Base-by-base conservation (phyloP, 768 basidiomycete genomes). In the Serendipita sp. region DNA sequence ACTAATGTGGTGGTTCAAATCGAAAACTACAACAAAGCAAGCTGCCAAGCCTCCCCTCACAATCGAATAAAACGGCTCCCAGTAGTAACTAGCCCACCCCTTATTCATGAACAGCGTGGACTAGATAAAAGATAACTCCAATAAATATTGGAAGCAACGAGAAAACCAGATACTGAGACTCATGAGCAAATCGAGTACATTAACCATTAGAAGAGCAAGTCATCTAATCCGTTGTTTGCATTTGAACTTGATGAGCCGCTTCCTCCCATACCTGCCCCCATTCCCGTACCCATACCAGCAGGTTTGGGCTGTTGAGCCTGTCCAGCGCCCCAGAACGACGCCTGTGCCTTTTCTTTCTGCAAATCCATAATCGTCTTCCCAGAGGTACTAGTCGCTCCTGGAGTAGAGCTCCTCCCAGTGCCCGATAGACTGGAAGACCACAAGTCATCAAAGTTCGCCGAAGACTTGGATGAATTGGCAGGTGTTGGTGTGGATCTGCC, bases 291-390 rank as follows among this genome's bases (percentile, higher is more conserved):
- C 27, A 37, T 60, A n/a, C 29, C 55, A 23, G 18, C 27, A 18
- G 48, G 29, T n/a, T 31, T 31, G 8, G 48, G 48, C 48, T 50
- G 48, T 37, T 36, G 55, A n/a, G 8, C 48, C 50, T 45, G 43
- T 23, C 68, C 68, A 2, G 70, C 65, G 3, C 87, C 89, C 93
- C 93, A 96, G 37, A 96, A 80, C 8, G 82, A 82, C 23, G 85
- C 83, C 71, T 80, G 81, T 2, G 84, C 80, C 76, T 93, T 92
- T 76, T 95, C 92, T 75, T 83, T 85, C 75, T 91, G 88, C 67
- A 96, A 72, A 70, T 91, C 92, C 73, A 87, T 87, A 70, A 95
- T 94, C 48, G 86, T 88, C 78, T 92, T 91, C 44, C 77, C 77
- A 13, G 66, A 68, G 34, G 53, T 64, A 23, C 15, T 45, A 34